phyloP scores from a whole-genome alignment of 129 eudicot species.

The Chrysanthemum lavandulifolium region DNA sequence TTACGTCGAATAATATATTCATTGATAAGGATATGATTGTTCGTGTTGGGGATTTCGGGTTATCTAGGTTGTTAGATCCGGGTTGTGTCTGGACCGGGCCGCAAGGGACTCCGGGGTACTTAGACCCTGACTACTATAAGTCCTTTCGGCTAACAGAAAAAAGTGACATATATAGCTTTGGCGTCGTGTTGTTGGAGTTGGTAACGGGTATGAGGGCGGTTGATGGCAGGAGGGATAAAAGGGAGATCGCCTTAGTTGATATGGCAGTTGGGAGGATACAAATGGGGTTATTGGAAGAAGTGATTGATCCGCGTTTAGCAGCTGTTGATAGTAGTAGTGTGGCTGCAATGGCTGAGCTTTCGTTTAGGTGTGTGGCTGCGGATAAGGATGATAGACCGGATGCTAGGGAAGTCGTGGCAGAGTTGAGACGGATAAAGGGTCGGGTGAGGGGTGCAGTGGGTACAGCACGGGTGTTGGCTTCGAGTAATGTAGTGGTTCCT shows the following conservation, averaged over 20 bases:
- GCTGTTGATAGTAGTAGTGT: conserved; percentile 63
- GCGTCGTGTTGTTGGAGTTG: conserved; percentile 80
- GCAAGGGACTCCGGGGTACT: conserved; percentile 92
- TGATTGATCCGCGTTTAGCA: conserved; percentile 70
- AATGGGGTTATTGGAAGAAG: conserved; percentile 65
- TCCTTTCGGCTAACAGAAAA: conserved; percentile 85
- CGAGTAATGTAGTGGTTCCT: conserved; percentile 51
- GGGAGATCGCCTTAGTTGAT: conserved; percentile 81
- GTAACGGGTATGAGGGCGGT: conserved; percentile 93
- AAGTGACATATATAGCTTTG: conserved; percentile 90
- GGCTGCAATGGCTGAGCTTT: conserved; percentile 78
- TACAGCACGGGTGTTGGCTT: conserved; percentile 36
- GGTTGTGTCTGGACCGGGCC: conserved; percentile 99
- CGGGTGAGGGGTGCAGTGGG: conserved; percentile 44
- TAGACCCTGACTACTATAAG: conserved; percentile 80
- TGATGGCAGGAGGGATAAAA: conserved; percentile 69
- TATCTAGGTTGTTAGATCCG: conserved; percentile 59
- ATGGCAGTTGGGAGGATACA: conserved; percentile 86
- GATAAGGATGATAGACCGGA: conserved; percentile 97
- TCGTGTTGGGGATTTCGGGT: conserved; percentile 89
- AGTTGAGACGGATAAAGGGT: conserved; percentile 66
- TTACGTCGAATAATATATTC: conserved; percentile 76
- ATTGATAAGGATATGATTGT: conserved; percentile 77
- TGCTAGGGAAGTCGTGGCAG: conserved; percentile 80
- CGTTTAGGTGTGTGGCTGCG: conserved; percentile 87